A percentile compares a stretch with the other conserved stretches of the same genome.
Conservation (phyloP, 371 early-diverging fungal species). For the Quaeritorhiza haematococci region DNA sequence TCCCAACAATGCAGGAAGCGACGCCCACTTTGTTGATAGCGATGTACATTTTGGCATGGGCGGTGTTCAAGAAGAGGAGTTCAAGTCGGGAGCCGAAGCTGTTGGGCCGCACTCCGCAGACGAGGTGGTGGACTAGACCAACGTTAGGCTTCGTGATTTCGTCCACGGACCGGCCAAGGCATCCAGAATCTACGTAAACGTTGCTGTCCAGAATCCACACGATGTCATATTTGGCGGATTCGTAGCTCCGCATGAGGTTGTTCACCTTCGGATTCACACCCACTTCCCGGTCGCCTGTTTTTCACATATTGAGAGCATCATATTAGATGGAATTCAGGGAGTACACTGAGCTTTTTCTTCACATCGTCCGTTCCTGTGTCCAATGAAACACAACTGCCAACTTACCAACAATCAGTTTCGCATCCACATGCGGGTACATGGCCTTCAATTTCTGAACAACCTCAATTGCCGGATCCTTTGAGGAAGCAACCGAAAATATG, state of each 20-base stretch:
- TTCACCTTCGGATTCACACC: slow-evolving; percentile 93
- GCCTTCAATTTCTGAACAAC: slow-evolving; percentile 65
- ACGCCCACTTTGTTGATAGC: slow-evolving; percentile 80
- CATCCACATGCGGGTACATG: slow-evolving; percentile 65
- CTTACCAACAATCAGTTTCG: slow-evolving; percentile 70
- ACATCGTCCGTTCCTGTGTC: neutral
- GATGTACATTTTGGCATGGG: slow-evolving; percentile 91
- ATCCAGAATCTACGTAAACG: slow-evolving; percentile 68
- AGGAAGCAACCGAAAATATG: slow-evolving; percentile 77
- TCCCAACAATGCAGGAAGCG: slow-evolving; percentile 89
- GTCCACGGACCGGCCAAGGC: slow-evolving; percentile 70
- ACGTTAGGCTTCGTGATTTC: slow-evolving; percentile 67
- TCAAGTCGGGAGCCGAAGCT: slow-evolving; percentile 82
- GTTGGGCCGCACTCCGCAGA: slow-evolving; percentile 67
- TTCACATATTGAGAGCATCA: neutral
- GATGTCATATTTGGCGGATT: slow-evolving; percentile 74
- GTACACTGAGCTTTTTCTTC: slow-evolving; percentile 8
- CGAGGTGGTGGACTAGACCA: slow-evolving; percentile 90
- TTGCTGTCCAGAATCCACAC: slow-evolving; percentile 93
- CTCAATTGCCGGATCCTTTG: slow-evolving; percentile 68
- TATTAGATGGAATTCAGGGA: neutral
- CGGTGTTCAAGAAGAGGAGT: slow-evolving; percentile 75
- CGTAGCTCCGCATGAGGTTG: slow-evolving; percentile 82
- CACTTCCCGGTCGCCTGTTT: slow-evolving; percentile 56
- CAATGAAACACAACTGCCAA: slow-evolving; percentile 8